A percentile compares a stretch with the other conserved stretches of the same genome.
phyloP scores from a whole-genome alignment of 108 stramenopile genomes.

The Parmales sp. region DNA sequence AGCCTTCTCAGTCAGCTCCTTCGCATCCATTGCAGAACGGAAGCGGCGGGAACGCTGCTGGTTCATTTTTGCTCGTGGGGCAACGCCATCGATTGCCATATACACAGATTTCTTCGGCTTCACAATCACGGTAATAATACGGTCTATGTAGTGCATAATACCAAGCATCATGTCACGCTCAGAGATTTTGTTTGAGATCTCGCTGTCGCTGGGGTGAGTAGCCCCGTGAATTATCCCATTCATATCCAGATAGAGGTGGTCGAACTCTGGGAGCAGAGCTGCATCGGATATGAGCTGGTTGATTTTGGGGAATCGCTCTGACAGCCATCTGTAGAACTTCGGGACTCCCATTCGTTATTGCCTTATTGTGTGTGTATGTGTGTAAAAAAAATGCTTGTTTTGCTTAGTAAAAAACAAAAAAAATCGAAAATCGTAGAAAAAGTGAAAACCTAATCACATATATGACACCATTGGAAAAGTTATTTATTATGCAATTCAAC shows the following conservation, averaged over 20 bases:
- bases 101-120: slow-evolving; percentile 86
- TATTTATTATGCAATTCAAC: too few relatives aligned
- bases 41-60: slow-evolving; percentile 95
- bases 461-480: too few relatives aligned
- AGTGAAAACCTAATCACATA: too few relatives aligned
- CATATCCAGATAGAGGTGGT: slow-evolving; percentile 97
- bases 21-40: slow-evolving; percentile 84
- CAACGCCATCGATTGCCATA: slow-evolving; percentile 95
- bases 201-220: slow-evolving; percentile 76
- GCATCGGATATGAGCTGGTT: slow-evolving; percentile 91
- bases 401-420: too few relatives aligned
- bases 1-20: slow-evolving; percentile 58
- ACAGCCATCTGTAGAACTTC: slow-evolving; percentile 99
- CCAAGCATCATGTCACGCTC: slow-evolving; percentile 93
- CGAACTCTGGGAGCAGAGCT: slow-evolving; percentile 73
- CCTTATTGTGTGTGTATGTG: too few relatives aligned
- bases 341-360: too few relatives aligned
- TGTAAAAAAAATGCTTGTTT: too few relatives aligned
- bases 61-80: slow-evolving; percentile 97
- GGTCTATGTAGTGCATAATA: slow-evolving; percentile 89
- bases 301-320: slow-evolving; percentile 97
- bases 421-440: too few relatives aligned
- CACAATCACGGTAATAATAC: slow-evolving; percentile 89
- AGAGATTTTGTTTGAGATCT: slow-evolving; percentile 71
- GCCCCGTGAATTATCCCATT: slow-evolving; percentile 99